Base-by-base conservation (phyloP, 768 basidiomycete genomes). In the Imleria badia region DNA sequence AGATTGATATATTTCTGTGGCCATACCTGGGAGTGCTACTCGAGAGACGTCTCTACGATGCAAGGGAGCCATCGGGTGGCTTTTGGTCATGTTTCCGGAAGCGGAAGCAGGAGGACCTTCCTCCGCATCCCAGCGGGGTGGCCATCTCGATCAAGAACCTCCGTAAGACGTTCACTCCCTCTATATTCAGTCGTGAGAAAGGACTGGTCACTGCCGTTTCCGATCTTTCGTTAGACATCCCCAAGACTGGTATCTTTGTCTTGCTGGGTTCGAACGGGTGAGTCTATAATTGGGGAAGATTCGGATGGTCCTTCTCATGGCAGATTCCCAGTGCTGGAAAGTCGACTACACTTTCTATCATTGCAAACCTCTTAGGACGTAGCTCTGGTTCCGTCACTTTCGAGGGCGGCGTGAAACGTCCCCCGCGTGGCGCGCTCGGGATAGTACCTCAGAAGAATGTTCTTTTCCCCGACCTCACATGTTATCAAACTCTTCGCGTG, bases 381-480 rank as follows among this genome's bases (percentile, higher is more conserved):
- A 84, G 81, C 5, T 71, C 76, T 22, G 90, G 90, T 31, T 73
- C 75, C 3, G 75, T 91, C 17, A 72, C 75, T 1, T 80, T 77
- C 54, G 81, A 81, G 60, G 82, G 82, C 34, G 82, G 83, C 0
- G 66, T 72, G 17, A 63, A 76, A 38, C 74, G 73, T 29, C 84
- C 86, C 9, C 75, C 84, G 6, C 82, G 82, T 1, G 87, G 88
- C 8, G 81, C 80, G 0, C 66, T 92, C 17, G 89, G 90, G 2
- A 85, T 92, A 53, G 88, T 89, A 0, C 87, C 89, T 1, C 89
- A 91, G 72, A 90, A 88, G 73, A 91, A 92, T 60, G 89, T 92
- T 6, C 75, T 92, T 3, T 89, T 91, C 65, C 81, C 87, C 0
- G 89, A 91, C 50, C 72, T 92, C 19, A 79, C 84, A 2, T 91